Evolutionary conservation across 2,329 filamentous ascomycete species (phyloP), one percentile per base, ranked within the genome.

Genomic region (Colletotrichum liaoningense): DNA sequence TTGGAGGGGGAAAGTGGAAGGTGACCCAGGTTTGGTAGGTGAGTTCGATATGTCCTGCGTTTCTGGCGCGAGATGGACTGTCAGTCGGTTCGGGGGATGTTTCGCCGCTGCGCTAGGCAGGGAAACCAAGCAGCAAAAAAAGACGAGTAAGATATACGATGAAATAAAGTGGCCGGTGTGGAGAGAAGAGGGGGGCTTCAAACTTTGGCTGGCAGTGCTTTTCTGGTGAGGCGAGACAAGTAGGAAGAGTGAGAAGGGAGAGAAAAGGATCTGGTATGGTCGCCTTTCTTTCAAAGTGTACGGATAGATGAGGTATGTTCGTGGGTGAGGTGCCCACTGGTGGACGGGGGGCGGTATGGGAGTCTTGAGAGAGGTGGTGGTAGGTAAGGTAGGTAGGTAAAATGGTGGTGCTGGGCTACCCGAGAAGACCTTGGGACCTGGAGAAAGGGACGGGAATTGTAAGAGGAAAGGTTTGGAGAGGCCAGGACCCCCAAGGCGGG

Each of bases 401-500:
- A 35, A 12, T 22, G 49, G 30, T 9, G 46, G n/a, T 33, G 65
- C 64, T 68, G 56, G 30, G 52, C 33, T 35, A 12, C 33, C 33
- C 11, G 33, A 35, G 33, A 35, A 35, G 33, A 35, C 33, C 33
- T 35, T 35, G 33, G 33, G 33, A 35, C 33, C 33, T 35, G 33
- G 33, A 64, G 58, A 38, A 56, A 16, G 3, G 52, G 30, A 33
- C 54, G 58, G 69, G 70, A 70, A 69, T 73, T 74, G 73, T 65
- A 73, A 67, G 60, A 74, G 67, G 63, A 55, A 64, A 67, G 62
- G 66, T 67, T 66, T 69, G 69, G 49, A 67, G 63, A 28, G 24
- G 28, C 64, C 28, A 52, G 33, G 57, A 63, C 69, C 72, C 72
- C 72, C 65, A 78, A 78, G 78, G 77, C 76, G 76, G 78, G 78